Evolutionary conservation across 2,329 filamentous ascomycete genomes (phyloP), one percentile per base, ranked within the genome.

Genomic region (Phaeosphaeria sp.): DNA sequence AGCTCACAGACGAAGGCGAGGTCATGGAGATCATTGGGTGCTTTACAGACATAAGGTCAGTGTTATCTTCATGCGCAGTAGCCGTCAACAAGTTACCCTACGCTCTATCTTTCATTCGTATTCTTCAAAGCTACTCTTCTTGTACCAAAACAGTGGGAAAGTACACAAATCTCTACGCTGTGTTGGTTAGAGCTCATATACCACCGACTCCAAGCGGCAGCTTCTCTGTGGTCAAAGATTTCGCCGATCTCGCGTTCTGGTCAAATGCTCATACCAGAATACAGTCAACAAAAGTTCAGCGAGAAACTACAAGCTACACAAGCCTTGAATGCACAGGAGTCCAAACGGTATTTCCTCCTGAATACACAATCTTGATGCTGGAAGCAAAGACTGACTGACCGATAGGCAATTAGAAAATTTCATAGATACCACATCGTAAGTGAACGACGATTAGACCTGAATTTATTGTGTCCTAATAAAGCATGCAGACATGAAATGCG

Each of bases 401-500:
- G n/a, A 13, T 18, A 63, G 58, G 4, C 65, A 59, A 25, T 30
- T 65, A 11, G 60, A 69, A 21, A 69, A 70, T 27, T 77, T 77
- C 54, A 75, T 77, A 44, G 73, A 76, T 44, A 75, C 69, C 15
- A 73, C 70, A 1, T 70, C 67, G 33, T 48, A 39, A 7, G 25
- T 43, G 3, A 22, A n/a, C 17, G 6, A 46, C 6, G 20, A 46
- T n/a, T 17, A 5, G 15, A 22, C 2, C 17, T 21, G 2, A 10
- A 23, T 39, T 15, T 23, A 20, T 7, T 11, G 3, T 5, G 7
- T 18, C 11, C 15, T 48, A 39, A 25, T 2, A 27, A 20, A 9
- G 2, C 15, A 11, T 42, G 4, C 30, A 47, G 33, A 13, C 68
- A 81, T 58, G 79, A 81, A 60, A 80, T 81, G 76, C 68, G 79